Evolutionary conservation across 768 basidiomycete species (phyloP), one percentile per base, ranked within the genome.

Genomic region (Hypsizygus marmoreus): DNA sequence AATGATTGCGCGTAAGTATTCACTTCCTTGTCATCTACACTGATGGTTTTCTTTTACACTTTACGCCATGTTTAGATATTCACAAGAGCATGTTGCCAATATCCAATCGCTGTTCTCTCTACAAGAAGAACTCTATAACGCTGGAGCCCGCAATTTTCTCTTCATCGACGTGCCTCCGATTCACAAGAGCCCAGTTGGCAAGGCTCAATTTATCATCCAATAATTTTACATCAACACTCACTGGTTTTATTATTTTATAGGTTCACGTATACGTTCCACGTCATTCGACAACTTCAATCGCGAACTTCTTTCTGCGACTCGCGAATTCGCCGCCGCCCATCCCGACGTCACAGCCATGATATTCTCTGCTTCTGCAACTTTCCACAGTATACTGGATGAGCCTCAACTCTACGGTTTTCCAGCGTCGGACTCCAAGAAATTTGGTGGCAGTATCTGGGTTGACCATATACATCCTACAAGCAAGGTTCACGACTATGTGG

Each of bases 141-240:
- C 67, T 0, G 82, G 79, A 4, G 75, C 75, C 4, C 62, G 73
- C 4, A 71, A 81, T 53, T 85, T 85, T 58, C 53, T 84, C 6
- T 77, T 85, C 56, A 66, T 84, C 20, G 79, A 83, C 50, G 69
- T 83, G 1, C 82, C 83, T 2, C 77, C 83, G 0, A 73, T 83
- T 12, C 54, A 76, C 22, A 64, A 72, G 22, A 65, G 69, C n/a
- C 82, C 82, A 1, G 73, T 70, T 45, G 66, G 74, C 68, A 49
- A 35, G 64, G n/a, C 10, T 13, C 26, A 19, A 23, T 36, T 28
- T n/a, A n/a, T n/a, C n/a, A n/a, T n/a, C n/a, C n/a, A n/a, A n/a
- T n/a, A n/a, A n/a, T n/a, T n/a, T n/a, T n/a, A n/a, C n/a, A n/a
- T n/a, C n/a, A n/a, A n/a, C n/a, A n/a, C n/a, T 12, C 23, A 12